phyloP scores from a whole-genome alignment of 2,329 filamentous ascomycete species.

The Microsporum ferrugineum region DNA sequence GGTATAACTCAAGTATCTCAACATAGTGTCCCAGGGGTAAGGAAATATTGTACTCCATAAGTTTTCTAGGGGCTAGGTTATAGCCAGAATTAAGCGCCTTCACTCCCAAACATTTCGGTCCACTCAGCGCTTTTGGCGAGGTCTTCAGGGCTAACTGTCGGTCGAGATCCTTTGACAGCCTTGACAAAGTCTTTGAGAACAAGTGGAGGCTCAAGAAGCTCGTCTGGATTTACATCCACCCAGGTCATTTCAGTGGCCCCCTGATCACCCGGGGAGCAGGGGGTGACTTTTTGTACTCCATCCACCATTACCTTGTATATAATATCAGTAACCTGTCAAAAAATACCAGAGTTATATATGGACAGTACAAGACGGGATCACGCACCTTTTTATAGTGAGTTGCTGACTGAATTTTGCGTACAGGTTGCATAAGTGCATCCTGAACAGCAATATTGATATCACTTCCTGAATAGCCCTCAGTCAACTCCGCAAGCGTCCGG shows the following conservation, averaged over 20 bases:
- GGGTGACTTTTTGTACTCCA: conserved; percentile 51
- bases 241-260: conserved; percentile 89
- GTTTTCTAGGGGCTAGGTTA: background rate
- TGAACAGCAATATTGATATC: conserved; percentile 96
- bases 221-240: conserved; percentile 72
- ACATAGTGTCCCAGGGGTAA: conserved; percentile 8
- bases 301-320: conserved; percentile 55
- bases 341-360: background rate
- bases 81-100: conserved; percentile 50
- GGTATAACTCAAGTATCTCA: background rate
- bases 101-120: conserved; percentile 93
- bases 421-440: conserved; percentile 92
- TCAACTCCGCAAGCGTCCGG: conserved; percentile 64
- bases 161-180: conserved; percentile 75
- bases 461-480: conserved; percentile 88
- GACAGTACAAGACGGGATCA: background rate
- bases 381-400: conserved; percentile 91
- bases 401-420: conserved; percentile 90
- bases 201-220: conserved; percentile 75
- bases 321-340: background rate
- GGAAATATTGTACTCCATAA: background rate
- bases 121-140: conserved; percentile 76
- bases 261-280: conserved; percentile 82
- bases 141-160: conserved; percentile 82
- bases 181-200: conserved; percentile 86